Base-by-base conservation (phyloP, 768 basidiomycete genomes). In the Leccinum uliginosum region DNA sequence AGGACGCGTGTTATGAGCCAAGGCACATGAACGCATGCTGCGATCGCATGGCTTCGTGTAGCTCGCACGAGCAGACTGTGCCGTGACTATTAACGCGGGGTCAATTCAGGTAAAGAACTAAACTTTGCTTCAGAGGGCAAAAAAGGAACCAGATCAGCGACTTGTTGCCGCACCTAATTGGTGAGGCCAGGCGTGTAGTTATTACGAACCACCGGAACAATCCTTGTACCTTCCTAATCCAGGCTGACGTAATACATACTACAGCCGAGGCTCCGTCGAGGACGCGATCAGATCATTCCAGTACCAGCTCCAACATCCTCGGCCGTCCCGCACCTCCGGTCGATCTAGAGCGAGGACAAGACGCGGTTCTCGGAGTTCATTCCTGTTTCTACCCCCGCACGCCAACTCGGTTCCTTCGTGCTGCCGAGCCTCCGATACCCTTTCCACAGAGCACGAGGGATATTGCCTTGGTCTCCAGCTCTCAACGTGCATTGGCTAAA, bases 1-100 rank as follows among this genome's bases (percentile, higher is more conserved):
- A 34, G 34, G 27, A 48, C n/a, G 45, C 26, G 14, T 60, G 49
- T 32, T 32, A 34, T 11, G 23, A 40, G 57, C 38, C 52, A 29
- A 60, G 63, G 58, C 55, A 66, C 61, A 63, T 63, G 60, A 58
- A 54, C 54, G 56, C 67, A 68, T 56, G 59, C 52, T 54, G 54
- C 26, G 50, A 35, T 65, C 54, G 60, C 62, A 57, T 64, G 62
- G 59, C 21, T 57, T 55, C 30, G 30, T 50, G 43, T 21, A 17
- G 27, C 44, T 59, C 35, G 52, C 34, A 51, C 47, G 50, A 56
- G 34, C 35, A 53, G 35, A 32, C 48, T 54, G 55, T 56, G 63
- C 60, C 60, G 35, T 58, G 51, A 49, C 53, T 35, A 64, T 43
- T 43, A 43, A 47, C 49, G 57, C 29, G 57, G 62, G 55, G 56